phyloP scores from a whole-genome alignment of 106 monocot species.

The Dactylorhiza incarnata region DNA sequence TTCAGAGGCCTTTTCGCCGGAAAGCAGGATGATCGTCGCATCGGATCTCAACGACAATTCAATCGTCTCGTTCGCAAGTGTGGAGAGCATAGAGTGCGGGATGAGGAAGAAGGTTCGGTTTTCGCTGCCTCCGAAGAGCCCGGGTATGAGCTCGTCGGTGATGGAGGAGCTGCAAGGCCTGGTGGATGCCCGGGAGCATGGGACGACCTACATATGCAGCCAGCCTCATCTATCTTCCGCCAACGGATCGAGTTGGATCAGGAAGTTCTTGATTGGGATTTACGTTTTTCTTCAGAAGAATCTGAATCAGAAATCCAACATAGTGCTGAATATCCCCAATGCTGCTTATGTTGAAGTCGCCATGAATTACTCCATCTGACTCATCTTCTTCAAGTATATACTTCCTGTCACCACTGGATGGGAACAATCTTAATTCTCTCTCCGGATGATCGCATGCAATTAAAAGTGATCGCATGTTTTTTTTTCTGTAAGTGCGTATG shows the following conservation, averaged over 20 bases:
- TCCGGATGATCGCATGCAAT: too few species aligned
- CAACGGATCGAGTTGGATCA: conserved; percentile 7
- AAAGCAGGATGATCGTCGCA: conserved; percentile 7
- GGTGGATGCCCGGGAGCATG: conserved; percentile 16
- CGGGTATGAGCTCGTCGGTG: background rate
- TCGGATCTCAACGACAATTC: background rate
- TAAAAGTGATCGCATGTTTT: too few species aligned
- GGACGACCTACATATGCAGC: conserved; percentile 13
- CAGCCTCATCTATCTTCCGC: conserved; percentile 1
- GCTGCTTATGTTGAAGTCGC: too few species aligned
- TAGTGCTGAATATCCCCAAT: too few species aligned
- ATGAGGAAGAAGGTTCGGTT: conserved; percentile 12
- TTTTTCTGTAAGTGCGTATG: too few species aligned
- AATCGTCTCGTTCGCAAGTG: background rate
- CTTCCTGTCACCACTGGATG: too few species aligned
- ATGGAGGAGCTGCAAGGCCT: conserved; percentile 20
- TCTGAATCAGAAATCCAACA: background rate
- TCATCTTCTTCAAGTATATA: too few species aligned
- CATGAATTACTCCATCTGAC: too few species aligned
- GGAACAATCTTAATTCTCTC: too few species aligned
- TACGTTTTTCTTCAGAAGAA: conserved; percentile 16
- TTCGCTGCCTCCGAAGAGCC: conserved; percentile 12
- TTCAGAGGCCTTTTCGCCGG: conserved; percentile 5
- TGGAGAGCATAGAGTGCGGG: background rate
- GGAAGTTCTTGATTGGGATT: conserved; percentile 3